Base-by-base conservation (phyloP, 129 eudicot genomes). In the Flaveria linearis region DNA sequence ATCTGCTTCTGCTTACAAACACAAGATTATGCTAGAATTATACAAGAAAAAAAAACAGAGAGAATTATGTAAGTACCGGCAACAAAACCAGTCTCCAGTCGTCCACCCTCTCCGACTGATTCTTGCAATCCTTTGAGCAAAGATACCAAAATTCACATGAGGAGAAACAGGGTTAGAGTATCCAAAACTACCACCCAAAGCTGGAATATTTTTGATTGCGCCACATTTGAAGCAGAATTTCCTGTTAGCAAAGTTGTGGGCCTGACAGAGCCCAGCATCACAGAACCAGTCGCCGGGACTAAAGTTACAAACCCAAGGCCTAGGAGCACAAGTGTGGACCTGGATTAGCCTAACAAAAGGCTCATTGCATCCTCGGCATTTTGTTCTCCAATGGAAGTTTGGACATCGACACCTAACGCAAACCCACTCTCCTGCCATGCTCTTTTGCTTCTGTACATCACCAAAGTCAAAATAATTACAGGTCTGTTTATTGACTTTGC, bases 71-170 rank as follows among this genome's bases (percentile, higher is more conserved):
- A 56, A 25, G n/a, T 77, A 77, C 81, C 81, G 61, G 61, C 61
- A 23, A 22, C 82, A 78, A 61, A 78, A 78, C 82, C 82, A 78
- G 70, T 78, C 82, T 25, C 82, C 82, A 58, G 76, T 50, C 63
- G 23, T 69, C 82, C 82, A 78, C 62, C 75, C 69, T 42, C 60
- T 49, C 5, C 61, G 71, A 47, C 76, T 33, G 70, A 77, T 26
- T 43, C 45, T 25, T 9, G 49, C 58, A 69, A n/a, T 20, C 51
- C 16, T 43, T 66, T 36, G 16, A 65, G 41, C 63, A 76, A 30
- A 30, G 26, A 68, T 10, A 65, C 10, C 52, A 8, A 36, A 41
- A 55, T 12, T 57, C 36, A 26, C 20, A 3, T 52, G 78, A 5
- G 74, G 74, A 9, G 36, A 6, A 9, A 52, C 9, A 2, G 50